Base-by-base conservation (phyloP, 129 eudicot genomes). In the Deinandra increscens region DNA sequence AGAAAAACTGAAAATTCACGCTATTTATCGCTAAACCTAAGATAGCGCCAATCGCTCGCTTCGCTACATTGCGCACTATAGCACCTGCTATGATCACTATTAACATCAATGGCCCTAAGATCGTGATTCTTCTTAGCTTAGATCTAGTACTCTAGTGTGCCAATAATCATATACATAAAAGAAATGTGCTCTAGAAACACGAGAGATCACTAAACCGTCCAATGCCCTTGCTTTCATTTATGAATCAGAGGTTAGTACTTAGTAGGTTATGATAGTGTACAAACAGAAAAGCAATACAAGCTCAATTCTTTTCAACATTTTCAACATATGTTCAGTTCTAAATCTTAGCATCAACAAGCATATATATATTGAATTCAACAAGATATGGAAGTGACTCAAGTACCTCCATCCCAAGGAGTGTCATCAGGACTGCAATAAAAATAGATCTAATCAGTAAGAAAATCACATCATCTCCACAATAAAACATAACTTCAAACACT, bases 321-420 rank as follows among this genome's bases (percentile, higher is more conserved):
- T 55, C 34, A 54, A 54, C 14, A 54, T 5, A 54, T 54, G 13
- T 55, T 23, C 36, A 55, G 11, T 22, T 55, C 34, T 29, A 29
- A 13, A 48, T 31, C 22, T 31, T 22, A 36, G 53, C 9, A 36
- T 13, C 14, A 3, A n/a, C 13, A 62, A 4, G 7, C 38, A 36
- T 10, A 73, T 58, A n/a, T n/a, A 13, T n/a, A 64, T 63, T 37
- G 13, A 50, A 51, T 9, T 1, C 10, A 14, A 75, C 48, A 66
- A 55, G 6, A 22, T 10, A 26, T 53, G 53, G 14, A 68, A 58
- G 44, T 56, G 9, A 31, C 48, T 66, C 17, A 53, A 74, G 55
- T 46, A 85, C 91, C 91, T 82, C 91, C 91, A 61, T 85, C 87
- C 87, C 91, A 85, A 43, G 91, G 91, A 46, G 91, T 82, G 41